phyloP scores from a whole-genome alignment of 176 grass and related monocot genomes.

The Lolium rigidum region DNA sequence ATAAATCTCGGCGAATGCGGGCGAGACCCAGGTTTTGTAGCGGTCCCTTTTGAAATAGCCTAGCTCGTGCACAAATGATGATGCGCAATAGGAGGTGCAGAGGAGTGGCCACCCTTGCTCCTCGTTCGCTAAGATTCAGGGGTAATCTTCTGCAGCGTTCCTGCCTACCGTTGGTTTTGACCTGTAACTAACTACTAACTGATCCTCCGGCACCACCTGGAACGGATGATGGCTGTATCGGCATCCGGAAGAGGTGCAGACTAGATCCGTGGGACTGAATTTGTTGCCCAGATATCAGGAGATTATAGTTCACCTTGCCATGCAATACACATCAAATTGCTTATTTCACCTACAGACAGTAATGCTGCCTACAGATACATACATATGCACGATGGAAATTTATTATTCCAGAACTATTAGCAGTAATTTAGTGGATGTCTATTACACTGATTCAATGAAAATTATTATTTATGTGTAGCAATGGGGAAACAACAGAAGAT shows the following conservation, averaged over 20 bases:
- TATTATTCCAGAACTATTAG: too few relatives aligned
- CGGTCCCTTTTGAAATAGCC: neutral
- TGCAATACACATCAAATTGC: too few relatives aligned
- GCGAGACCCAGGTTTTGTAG: neutral
- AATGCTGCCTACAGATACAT: too few relatives aligned
- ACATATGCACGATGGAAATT: too few relatives aligned
- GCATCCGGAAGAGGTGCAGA: neutral
- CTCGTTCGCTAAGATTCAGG: slow-evolving; percentile 32
- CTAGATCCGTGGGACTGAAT: neutral
- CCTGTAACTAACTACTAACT: neutral
- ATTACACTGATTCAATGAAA: too few relatives aligned
- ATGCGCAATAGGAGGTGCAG: neutral
- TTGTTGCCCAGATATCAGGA: neutral
- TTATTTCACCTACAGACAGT: too few relatives aligned
- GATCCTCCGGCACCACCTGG: slow-evolving; percentile 7
- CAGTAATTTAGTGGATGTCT: too few relatives aligned
- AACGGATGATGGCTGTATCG: neutral
- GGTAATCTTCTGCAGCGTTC: neutral
- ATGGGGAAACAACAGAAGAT: too few relatives aligned
- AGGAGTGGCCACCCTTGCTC: slow-evolving; percentile 20
- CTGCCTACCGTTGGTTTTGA: neutral
- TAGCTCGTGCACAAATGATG: neutral
- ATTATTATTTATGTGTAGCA: too few relatives aligned
- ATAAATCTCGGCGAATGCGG: neutral
- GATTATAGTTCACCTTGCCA: neutral